Evolutionary conservation across 2,329 filamentous ascomycete species (phyloP), one percentile per base, ranked within the genome.

Genomic region (Macrophomina phaseolina): DNA sequence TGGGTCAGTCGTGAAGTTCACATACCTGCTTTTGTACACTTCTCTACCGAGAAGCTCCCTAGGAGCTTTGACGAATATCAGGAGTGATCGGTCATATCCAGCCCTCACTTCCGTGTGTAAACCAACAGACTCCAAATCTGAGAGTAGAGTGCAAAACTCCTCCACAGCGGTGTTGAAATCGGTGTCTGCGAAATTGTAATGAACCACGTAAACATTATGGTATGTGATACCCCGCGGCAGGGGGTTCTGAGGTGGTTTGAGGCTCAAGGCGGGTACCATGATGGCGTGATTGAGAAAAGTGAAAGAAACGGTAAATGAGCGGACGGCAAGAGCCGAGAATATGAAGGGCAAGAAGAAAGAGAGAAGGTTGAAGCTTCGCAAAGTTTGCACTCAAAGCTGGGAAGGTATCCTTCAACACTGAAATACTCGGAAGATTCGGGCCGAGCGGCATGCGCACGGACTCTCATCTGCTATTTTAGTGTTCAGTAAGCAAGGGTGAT

Each of bases 201-300:
- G 72, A 1, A 76, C 61, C 28, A 76, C 72, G 69, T 76, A 77
- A 58, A 75, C 75, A 67, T 76, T 74, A 61, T 76, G 36, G n/a
- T 64, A 64, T 23, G 61, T 64, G 38, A 64, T 34, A n/a, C 61
- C 61, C 34, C 61, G 46, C 48, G 45, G 36, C 9, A 30, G 61
- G 34, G 61, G 46, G 48, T 30, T 49, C 45, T 14, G 36, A 8
- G 14, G 34, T 23, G 32, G 28, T 42, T 64, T 55, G 18, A 38
- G 23, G n/a, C 28, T 34, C 61, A 53, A 42, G 23, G 34, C 49
- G 36, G 40, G 48, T 23, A 53, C 61, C 48, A 55, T 55, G 34
- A 53, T 52, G 12, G 23, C 28, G 11, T 55, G 34, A 53, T 52
- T 32, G 11, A 16, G 11, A 48, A 53, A 38, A 14, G 48, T 5